phyloP scores from a whole-genome alignment of 2,329 filamentous ascomycete genomes.

The Davidsoniella australis region DNA sequence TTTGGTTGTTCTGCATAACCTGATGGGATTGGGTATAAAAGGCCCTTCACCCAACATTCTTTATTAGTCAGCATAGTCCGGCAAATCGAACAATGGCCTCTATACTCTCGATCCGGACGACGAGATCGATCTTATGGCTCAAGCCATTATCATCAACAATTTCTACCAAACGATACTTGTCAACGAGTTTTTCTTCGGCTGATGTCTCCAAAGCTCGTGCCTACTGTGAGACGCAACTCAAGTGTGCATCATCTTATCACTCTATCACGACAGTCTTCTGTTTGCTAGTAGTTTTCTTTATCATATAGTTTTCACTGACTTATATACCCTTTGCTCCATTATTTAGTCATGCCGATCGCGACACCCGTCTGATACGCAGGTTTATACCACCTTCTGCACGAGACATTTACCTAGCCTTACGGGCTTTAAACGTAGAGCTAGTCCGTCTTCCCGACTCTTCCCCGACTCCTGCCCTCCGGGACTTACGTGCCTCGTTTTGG shows the following conservation, averaged over 20 bases:
- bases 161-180: too few relatives aligned
- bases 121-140: too few relatives aligned
- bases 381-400: slow-evolving; percentile 62
- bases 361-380: slow-evolving; percentile 69
- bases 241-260: not conserved
- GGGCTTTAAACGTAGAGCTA: slow-evolving; percentile 84
- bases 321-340: not conserved
- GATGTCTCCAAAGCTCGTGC: slow-evolving; percentile 1
- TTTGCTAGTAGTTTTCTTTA: not conserved
- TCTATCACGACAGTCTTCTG: not conserved
- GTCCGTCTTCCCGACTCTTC: slow-evolving; percentile 80
- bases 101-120: too few relatives aligned
- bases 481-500: slow-evolving; percentile 91
- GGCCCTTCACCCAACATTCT: too few relatives aligned
- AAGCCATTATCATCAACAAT: too few relatives aligned
- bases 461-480: slow-evolving; percentile 70
- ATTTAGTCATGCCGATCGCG: slow-evolving; percentile 66
- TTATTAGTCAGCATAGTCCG: too few relatives aligned
- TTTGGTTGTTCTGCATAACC: too few relatives aligned
- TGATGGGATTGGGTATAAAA: too few relatives aligned
- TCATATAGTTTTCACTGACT: not conserved
- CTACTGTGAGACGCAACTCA: slow-evolving; percentile 4
- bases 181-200: not conserved
- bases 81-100: too few relatives aligned
- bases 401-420: slow-evolving; percentile 77